Evolutionary conservation across 2,329 filamentous ascomycete species (phyloP), one percentile per base, ranked within the genome.

Genomic region (Talaromyces rugulosus): DNA sequence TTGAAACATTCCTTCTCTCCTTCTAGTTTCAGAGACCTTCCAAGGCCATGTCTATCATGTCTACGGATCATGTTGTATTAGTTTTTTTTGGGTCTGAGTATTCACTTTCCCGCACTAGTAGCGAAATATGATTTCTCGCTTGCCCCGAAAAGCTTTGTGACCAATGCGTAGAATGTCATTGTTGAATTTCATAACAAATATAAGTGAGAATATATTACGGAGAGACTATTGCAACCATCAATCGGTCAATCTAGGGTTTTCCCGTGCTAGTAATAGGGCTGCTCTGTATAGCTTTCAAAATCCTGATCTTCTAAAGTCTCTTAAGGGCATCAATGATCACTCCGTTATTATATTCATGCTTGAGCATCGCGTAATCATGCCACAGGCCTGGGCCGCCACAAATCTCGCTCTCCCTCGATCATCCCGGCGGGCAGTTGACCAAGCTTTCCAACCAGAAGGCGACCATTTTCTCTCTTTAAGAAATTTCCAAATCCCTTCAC

Each of bases 401-500:
- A 60, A 50, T 60, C 58, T 36, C 58, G 36, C 58, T 60, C 58
- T 34, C 51, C 58, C 52, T 60, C 58, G 28, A 60, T 60, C 58
- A 60, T 55, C 52, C 58, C 58, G 30, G 58, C 51, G 36, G 58
- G 58, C 58, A 60, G 58, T 50, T 60, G 58, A 56, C 58, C 58
- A 44, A 60, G 51, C 52, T 60, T 60, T 50, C 58, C 58, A 50
- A 60, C 52, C 1, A 60, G 52, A 47, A 60, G 51, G 36, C 36
- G 51, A 36, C 58, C 58, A 11, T 60, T 60, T 60, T 60, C 58
- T 50, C 58, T 60, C 52, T 60, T 62, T 56, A 50, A 30, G 60
- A 85, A 86, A 65, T 75, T 69, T 0, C 83, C 83, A 66, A 78
- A 78, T 1, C 79, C 80, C 64, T 78, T 82, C 62, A 74, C 67